Evolutionary conservation across 805 yeast genomes (phyloP).

Genomic region (Alloascoidea africana): DNA sequence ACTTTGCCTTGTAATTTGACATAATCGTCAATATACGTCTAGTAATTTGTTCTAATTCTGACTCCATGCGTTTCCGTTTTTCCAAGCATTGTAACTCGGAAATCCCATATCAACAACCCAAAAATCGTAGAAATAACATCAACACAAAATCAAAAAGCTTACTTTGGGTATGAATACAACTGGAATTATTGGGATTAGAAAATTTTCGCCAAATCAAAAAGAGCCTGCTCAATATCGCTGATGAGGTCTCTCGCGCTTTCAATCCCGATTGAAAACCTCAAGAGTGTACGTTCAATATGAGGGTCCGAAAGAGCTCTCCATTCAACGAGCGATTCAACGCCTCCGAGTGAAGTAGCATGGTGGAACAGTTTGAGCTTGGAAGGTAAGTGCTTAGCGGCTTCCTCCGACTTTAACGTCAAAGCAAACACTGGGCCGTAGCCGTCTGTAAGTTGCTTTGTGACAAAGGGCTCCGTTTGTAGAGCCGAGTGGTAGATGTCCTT

Average conservation of each 20-base stretch:
- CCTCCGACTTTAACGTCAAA: constrained; percentile 32
- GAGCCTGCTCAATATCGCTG: constrained; percentile 50
- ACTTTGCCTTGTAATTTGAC: too few relatives aligned
- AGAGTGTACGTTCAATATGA: constrained; percentile 34
- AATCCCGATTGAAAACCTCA: constrained; percentile 70
- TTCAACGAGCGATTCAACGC: constrained; percentile 80
- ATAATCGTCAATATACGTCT: too few relatives aligned
- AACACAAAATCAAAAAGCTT: constrained; percentile 5
- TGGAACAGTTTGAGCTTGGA: constrained; percentile 52
- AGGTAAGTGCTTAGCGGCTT: constrained; percentile 50
- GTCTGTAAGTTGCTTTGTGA: constrained; percentile 48
- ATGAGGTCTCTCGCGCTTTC: constrained; percentile 70
- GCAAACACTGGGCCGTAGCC: constrained; percentile 69
- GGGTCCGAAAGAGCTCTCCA: constrained; percentile 75
- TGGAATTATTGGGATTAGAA: too few relatives aligned
- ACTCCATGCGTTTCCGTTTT: background rate
- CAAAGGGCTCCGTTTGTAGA: constrained; percentile 55
- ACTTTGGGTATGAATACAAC: too few relatives aligned
- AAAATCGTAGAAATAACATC: constrained; percentile 1
- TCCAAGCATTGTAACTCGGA: background rate
- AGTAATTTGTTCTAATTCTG: too few relatives aligned
- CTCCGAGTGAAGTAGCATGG: constrained; percentile 90
- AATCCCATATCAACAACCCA: too few relatives aligned
- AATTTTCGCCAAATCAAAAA: too few relatives aligned
- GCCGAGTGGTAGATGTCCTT: constrained; percentile 54